These are phyloP conservation scores for Salvia sclarea DNA, from an alignment of 305 asterid species.

Conservation along the genomic window DNA sequence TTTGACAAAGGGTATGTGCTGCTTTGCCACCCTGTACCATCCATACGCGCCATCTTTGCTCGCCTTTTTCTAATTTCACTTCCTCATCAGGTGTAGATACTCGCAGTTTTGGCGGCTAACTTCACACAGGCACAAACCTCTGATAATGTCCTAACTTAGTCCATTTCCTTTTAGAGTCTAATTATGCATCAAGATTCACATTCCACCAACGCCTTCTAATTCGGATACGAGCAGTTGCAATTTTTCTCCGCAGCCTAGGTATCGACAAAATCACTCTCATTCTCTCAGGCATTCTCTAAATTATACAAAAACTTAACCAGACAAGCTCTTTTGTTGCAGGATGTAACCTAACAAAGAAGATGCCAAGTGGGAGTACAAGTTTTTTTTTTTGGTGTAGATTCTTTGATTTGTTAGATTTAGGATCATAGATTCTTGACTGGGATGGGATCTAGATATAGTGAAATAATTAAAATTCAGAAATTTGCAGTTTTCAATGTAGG, in stretches of 20 bases:
- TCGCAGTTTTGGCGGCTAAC: slow-evolving; percentile 19
- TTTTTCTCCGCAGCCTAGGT: slow-evolving; percentile 7
- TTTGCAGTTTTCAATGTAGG: slow-evolving; percentile 24
- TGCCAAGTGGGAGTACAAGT: slow-evolving; percentile 27
- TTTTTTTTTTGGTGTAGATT: slow-evolving; percentile 21
- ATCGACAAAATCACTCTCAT: background rate
- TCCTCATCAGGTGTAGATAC: slow-evolving; percentile 36
- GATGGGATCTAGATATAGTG: slow-evolving; percentile 26
- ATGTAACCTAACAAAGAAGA: slow-evolving; percentile 5
- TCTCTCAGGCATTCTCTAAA: background rate
- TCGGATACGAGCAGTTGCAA: background rate
- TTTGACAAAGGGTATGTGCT: slow-evolving; percentile 39
- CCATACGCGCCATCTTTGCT: background rate
- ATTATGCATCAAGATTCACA: too few relatives aligned
- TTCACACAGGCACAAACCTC: too few relatives aligned
- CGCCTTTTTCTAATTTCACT: slow-evolving; percentile 24
- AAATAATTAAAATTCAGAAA: slow-evolving; percentile 17
- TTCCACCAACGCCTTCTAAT: background rate
- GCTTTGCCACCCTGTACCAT: background rate
- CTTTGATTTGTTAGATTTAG: slow-evolving; percentile 40
- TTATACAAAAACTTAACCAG: background rate
- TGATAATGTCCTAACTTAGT: background rate
- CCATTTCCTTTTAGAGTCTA: background rate
- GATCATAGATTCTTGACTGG: slow-evolving; percentile 38
- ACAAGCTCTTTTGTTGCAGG: slow-evolving; percentile 3